Percentiles rank a stretch among this genome's conserved stretches.
These are phyloP conservation scores for Colletotrichum costaricense DNA, from an alignment of 2,329 filamentous ascomycete species.

Conservation along the genomic window DNA sequence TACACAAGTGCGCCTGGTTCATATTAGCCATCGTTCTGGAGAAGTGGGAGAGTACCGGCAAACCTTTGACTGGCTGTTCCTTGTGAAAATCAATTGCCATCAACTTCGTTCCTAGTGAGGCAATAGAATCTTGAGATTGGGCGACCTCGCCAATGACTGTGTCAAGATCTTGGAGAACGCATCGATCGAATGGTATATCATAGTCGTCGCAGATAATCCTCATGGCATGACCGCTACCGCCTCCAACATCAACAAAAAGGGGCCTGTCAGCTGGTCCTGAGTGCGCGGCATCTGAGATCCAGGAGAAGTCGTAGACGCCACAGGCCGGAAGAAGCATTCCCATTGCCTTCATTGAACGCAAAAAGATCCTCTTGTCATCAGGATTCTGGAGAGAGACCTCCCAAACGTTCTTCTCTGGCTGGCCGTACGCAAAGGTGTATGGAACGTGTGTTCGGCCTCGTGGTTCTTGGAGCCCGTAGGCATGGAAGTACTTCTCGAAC, in stretches of 20 bases:
- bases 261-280: not conserved
- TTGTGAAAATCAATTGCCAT: slow-evolving; percentile 36
- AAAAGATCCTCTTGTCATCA: slow-evolving; percentile 39
- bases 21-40: not conserved
- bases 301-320: slow-evolving; percentile 44
- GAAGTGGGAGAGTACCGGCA: not conserved
- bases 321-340: not conserved
- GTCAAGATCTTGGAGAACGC: slow-evolving; percentile 37
- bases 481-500: slow-evolving; percentile 41
- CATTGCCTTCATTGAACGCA: slow-evolving; percentile 38
- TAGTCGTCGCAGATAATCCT: slow-evolving; percentile 17
- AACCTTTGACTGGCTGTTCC: slow-evolving; percentile 37
- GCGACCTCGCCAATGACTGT: slow-evolving; percentile 27
- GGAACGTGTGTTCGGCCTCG: slow-evolving; percentile 40
- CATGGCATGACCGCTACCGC: slow-evolving; percentile 42
- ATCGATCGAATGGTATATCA: not conserved
- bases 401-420: slow-evolving; percentile 45
- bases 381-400: slow-evolving; percentile 42
- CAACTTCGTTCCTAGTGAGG: not conserved
- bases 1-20: slow-evolving; percentile 48
- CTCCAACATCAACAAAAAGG: slow-evolving; percentile 49
- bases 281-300: slow-evolving; percentile 38
- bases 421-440: slow-evolving; percentile 43
- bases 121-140: not conserved
- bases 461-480: slow-evolving; percentile 45